Percentiles rank a stretch among this genome's conserved stretches.
These are phyloP conservation scores for Fabrea salina DNA, from an alignment of 169 alveolate genomes.

Conservation along the genomic window DNA sequence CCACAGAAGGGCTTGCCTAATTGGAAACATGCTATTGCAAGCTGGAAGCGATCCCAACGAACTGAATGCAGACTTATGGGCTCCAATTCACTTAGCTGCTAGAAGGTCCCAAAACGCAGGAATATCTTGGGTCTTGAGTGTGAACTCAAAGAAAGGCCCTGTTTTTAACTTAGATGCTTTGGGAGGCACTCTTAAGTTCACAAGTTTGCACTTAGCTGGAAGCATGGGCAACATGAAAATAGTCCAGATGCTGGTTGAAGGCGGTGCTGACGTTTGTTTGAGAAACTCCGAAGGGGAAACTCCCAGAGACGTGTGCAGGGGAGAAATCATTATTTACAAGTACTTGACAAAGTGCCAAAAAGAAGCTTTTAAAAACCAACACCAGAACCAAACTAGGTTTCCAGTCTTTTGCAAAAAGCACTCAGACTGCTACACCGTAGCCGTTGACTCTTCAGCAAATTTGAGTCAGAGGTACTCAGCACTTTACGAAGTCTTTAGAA, in stretches of 20 bases:
- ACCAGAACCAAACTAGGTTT: background rate
- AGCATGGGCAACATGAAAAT: slow-evolving; percentile 58
- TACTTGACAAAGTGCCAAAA: slow-evolving; percentile 14
- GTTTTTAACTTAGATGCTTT: slow-evolving; percentile 59
- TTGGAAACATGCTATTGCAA: slow-evolving; percentile 36
- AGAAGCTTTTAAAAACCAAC: background rate
- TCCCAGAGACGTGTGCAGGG: slow-evolving; percentile 41
- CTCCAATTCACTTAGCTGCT: slow-evolving; percentile 78
- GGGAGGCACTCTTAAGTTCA: slow-evolving; percentile 65
- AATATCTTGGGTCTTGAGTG: slow-evolving; percentile 51
- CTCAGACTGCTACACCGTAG: background rate
- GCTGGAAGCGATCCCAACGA: slow-evolving; percentile 58
- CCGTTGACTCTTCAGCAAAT: background rate
- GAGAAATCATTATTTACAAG: slow-evolving; percentile 14
- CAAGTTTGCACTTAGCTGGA: slow-evolving; percentile 73
- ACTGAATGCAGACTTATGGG: slow-evolving; percentile 62
- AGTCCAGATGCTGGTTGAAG: slow-evolving; percentile 47
- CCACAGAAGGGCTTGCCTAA: slow-evolving; percentile 21
- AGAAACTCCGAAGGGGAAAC: slow-evolving; percentile 63
- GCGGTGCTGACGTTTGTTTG: slow-evolving; percentile 65
- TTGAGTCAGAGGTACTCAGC: background rate
- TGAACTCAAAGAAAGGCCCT: slow-evolving; percentile 50
- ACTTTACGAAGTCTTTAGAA: background rate
- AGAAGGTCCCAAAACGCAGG: slow-evolving; percentile 64
- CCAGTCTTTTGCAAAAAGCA: background rate